Percentiles rank a stretch among this genome's conserved stretches.
Conservation (phyloP, 1,284 basidiomycete genomes). For the Pholiota adiposa region DNA sequence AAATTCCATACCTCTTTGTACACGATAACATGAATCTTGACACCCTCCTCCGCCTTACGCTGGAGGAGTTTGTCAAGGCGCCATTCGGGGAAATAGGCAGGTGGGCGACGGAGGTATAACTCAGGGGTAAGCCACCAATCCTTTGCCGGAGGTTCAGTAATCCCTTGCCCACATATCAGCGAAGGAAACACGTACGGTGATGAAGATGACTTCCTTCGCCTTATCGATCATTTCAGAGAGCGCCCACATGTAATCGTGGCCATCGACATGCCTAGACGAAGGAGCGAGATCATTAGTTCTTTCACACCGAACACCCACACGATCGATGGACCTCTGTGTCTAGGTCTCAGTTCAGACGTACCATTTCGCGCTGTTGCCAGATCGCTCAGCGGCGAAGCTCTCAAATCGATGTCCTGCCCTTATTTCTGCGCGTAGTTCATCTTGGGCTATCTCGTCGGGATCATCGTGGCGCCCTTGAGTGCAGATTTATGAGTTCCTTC, state of each 20-base stretch:
- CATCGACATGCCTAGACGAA: constrained; percentile 77
- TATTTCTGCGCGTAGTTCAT: constrained; percentile 55
- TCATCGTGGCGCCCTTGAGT: constrained; percentile 74
- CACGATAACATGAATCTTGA: constrained; percentile 86
- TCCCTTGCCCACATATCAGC: not conserved
- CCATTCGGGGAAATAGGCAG: constrained; percentile 82
- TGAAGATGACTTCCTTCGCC: constrained; percentile 79
- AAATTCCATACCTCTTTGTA: constrained; percentile 74
- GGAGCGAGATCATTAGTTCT: not conserved
- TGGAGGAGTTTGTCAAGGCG: constrained; percentile 84
- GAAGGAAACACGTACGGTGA: constrained; percentile 48
- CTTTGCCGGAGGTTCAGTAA: constrained; percentile 32
- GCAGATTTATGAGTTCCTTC: not conserved
- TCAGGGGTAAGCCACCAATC: constrained; percentile 96
- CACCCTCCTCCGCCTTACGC: constrained; percentile 89
- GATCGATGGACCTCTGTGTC: no score
- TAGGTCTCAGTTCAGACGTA: constrained; percentile 34
- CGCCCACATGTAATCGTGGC: constrained; percentile 94
- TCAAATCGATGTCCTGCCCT: constrained; percentile 81
- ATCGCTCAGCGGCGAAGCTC: constrained; percentile 78
- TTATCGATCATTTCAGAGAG: constrained; percentile 86
- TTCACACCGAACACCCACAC: not conserved
- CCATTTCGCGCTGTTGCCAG: constrained; percentile 86
- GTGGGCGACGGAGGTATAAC: constrained; percentile 88
- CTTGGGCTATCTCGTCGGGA: constrained; percentile 64